Conservation (phyloP, 345 rosid genomes). For the Lepidium didymum region DNA sequence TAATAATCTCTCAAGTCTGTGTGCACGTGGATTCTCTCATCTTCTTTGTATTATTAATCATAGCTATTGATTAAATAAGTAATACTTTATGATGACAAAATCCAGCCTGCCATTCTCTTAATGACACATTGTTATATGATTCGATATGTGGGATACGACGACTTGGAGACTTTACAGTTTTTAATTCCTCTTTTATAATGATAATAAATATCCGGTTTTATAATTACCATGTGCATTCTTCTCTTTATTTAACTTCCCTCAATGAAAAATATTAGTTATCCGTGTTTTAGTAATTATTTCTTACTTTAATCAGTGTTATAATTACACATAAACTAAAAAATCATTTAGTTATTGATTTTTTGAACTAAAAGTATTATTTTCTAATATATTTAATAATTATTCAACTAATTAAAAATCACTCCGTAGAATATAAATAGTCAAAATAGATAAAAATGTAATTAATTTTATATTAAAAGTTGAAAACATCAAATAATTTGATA, state of each 20-base stretch:
- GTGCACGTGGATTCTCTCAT: slow-evolving; percentile 23
- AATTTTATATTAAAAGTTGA: no score
- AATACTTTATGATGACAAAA: slow-evolving; percentile 6
- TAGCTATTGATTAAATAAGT: neutral
- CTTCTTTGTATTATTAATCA: slow-evolving; percentile 3
- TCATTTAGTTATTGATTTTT: no score
- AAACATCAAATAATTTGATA: no score
- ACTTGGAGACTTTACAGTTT: slow-evolving; percentile 1
- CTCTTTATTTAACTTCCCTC: neutral
- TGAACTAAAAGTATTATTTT: no score
- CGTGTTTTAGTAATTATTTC: neutral
- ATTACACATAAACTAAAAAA: no score
- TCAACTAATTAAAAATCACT: no score
- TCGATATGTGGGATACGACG: slow-evolving; percentile 28
- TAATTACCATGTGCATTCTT: neutral
- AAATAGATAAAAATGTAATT: no score
- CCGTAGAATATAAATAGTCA: no score
- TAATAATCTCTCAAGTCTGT: neutral
- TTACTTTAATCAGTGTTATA: neutral
- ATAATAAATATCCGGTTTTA: neutral
- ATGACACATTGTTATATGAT: slow-evolving; percentile 17
- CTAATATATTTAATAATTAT: no score
- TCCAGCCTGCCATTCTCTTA: slow-evolving; percentile 37
- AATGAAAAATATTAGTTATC: neutral
- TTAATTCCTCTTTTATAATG: neutral